Base-by-base conservation (phyloP, 768 basidiomycete genomes). In the Russula virescens region DNA sequence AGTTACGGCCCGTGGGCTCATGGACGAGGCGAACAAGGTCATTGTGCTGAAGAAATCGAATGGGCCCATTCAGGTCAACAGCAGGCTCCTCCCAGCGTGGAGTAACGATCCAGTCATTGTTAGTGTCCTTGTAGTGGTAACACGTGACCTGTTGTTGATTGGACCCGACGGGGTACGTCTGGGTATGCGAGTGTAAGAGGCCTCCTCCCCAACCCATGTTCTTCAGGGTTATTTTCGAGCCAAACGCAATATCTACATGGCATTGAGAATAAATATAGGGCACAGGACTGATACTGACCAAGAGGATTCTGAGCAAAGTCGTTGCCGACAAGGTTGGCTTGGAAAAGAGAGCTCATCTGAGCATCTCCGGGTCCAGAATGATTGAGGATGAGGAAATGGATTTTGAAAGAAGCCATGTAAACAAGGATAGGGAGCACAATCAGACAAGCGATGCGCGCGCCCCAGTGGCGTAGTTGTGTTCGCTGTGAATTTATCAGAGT, bases 131-230 rank as follows among this genome's bases (percentile, higher is more conserved):
- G 83, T 99, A 98, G 77, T 99, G 97, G 73, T 98, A 99, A 75
- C 97, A 99, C 0, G 97, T 98, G 4, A 98, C 86, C 74, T 99
- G 97, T 70, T 98, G 97, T 71, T 98, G 97, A 60, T 78, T 77
- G 0, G 94, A 97, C 14, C 96, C 97, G 23, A 87, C 80, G 0
- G 97, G 97, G 72, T 87, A 97, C 1, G 92, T 87, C 70, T 98
- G 96, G n/a, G 94, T 83, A 72, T 99, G 97, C 5, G 96, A 98
- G 72, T 99, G 97, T 3, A 99, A 78, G 5, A 99, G 81, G 28
- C 97, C 97, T 55, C 97, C 97, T 18, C 96, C 97, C 80, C 90
- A 99, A 13, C 94, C 97, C 81, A 97, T 91, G 74, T 97, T 98
- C 73, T 98, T 98, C 25, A 99, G 76, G 0, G 96, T 95, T 59